phyloP scores from a whole-genome alignment of 371 early-diverging fungal species.

The Rhizomucor pusillus region DNA sequence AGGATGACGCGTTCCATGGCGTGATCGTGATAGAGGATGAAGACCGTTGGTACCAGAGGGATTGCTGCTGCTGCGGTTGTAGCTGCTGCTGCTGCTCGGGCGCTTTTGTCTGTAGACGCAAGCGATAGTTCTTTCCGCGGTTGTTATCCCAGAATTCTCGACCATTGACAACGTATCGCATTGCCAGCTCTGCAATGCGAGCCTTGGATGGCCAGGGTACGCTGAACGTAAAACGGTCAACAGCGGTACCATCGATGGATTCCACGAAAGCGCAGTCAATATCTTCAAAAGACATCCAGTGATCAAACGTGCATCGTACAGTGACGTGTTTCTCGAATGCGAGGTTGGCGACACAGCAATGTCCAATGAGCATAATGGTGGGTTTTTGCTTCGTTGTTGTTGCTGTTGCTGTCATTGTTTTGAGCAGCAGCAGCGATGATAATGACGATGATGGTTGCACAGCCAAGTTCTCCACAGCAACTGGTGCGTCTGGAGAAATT shows the following conservation, averaged over 20 bases:
- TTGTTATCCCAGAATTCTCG: conserved; percentile 84
- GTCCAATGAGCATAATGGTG: conserved; percentile 25
- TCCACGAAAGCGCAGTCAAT: conserved; percentile 50
- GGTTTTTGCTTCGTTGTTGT: background rate
- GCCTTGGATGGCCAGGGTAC: conserved; percentile 4
- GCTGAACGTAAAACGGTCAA: conserved; percentile 34
- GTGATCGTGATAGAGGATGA: background rate
- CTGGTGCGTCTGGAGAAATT: background rate
- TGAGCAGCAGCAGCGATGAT: background rate
- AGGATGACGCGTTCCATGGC: conserved; percentile 5
- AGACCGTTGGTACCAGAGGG: background rate
- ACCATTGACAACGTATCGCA: conserved; percentile 53
- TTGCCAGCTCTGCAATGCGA: conserved; percentile 16
- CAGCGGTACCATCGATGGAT: conserved; percentile 19
- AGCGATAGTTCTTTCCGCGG: conserved; percentile 62
- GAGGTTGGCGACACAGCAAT: conserved; percentile 70
- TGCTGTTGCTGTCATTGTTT: background rate
- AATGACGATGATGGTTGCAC: background rate
- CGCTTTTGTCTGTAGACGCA: conserved; percentile 18
- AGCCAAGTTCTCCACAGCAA: background rate
- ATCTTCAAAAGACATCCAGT: conserved; percentile 64
- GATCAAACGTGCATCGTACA: conserved; percentile 66
- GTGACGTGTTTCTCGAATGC: conserved; percentile 70
- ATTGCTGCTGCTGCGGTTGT: background rate
- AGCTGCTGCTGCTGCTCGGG: background rate